Percentiles rank a stretch among this genome's conserved stretches.
These are phyloP conservation scores for Chenopodium formosanum DNA, from an alignment of 148 eudicot species.

Conservation along the genomic window DNA sequence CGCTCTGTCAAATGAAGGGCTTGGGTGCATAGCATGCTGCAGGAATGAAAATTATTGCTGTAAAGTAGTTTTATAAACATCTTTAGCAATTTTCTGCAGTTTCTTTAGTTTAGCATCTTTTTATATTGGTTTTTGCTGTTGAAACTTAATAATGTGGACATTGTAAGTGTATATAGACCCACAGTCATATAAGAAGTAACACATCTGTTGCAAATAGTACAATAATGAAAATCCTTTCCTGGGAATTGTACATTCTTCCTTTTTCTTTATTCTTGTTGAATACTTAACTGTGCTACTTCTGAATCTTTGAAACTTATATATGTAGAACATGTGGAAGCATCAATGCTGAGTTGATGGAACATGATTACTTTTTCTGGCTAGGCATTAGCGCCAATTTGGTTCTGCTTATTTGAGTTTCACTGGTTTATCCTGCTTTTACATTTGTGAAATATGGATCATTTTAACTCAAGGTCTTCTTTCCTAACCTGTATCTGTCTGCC, in stretches of 20 bases:
- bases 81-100: background rate
- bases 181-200: too few relatives aligned
- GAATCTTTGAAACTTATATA: background rate
- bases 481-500: too few relatives aligned
- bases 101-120: background rate
- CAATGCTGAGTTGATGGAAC: background rate
- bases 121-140: too few relatives aligned
- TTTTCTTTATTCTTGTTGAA: background rate
- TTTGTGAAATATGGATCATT: background rate
- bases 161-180: background rate
- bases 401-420: too few relatives aligned
- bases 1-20: conserved; percentile 59
- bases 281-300: too few relatives aligned
- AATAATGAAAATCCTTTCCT: too few relatives aligned
- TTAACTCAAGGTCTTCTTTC: background rate
- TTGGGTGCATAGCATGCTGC: conserved; percentile 29
- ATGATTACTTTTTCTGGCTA: too few relatives aligned
- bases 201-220: too few relatives aligned
- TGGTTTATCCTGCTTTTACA: background rate
- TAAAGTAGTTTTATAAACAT: background rate
- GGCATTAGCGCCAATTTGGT: too few relatives aligned
- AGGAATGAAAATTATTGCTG: background rate
- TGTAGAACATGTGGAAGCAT: background rate
- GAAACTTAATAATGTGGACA: background rate
- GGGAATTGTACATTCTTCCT: background rate